Evolutionary conservation across 2,329 filamentous ascomycete genomes (phyloP).

Genomic region (Niveomyces coronatus): DNA sequence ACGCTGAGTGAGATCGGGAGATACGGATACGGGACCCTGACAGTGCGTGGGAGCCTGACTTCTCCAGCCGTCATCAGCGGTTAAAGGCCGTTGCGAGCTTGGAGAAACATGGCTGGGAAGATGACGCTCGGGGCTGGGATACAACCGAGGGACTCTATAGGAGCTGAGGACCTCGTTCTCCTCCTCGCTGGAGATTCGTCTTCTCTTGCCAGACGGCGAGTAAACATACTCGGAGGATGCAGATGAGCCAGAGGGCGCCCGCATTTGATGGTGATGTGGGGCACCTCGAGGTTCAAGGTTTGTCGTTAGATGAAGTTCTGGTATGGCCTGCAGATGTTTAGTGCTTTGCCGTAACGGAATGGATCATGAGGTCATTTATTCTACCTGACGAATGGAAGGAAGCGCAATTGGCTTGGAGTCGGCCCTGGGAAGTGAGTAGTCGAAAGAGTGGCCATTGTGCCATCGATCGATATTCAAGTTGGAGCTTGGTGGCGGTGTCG

Average conservation of each 20-base stretch:
- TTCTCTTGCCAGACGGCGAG: constrained; percentile 40
- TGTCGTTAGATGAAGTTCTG: constrained; percentile 30
- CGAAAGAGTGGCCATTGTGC: constrained; percentile 26
- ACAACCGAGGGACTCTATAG: constrained; percentile 37
- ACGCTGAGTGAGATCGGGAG: constrained; percentile 2
- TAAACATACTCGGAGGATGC: constrained; percentile 38
- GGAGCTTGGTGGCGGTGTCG: constrained; percentile 30
- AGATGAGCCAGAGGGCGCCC: constrained; percentile 18
- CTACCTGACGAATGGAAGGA: constrained; percentile 45
- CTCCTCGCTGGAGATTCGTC: constrained; percentile 32
- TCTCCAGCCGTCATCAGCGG: constrained; percentile 5
- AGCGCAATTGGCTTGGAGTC: constrained; percentile 34
- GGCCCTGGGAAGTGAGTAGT: constrained; percentile 23
- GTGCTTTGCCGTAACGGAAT: background rate
- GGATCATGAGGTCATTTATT: constrained; percentile 11
- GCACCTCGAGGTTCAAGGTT: constrained; percentile 22
- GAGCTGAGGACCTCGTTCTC: constrained; percentile 28
- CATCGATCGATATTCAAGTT: constrained; percentile 31
- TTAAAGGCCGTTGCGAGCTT: constrained; percentile 11
- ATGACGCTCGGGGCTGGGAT: constrained; percentile 25
- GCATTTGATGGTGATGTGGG: constrained; percentile 25
- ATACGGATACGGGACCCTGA: constrained; percentile 14
- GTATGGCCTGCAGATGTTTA: constrained; percentile 30
- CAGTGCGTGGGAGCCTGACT: constrained; percentile 6
- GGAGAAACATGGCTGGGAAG: constrained; percentile 27